Conservation (phyloP, 1,284 basidiomycete genomes). For the Leccinum griseonigrum region DNA sequence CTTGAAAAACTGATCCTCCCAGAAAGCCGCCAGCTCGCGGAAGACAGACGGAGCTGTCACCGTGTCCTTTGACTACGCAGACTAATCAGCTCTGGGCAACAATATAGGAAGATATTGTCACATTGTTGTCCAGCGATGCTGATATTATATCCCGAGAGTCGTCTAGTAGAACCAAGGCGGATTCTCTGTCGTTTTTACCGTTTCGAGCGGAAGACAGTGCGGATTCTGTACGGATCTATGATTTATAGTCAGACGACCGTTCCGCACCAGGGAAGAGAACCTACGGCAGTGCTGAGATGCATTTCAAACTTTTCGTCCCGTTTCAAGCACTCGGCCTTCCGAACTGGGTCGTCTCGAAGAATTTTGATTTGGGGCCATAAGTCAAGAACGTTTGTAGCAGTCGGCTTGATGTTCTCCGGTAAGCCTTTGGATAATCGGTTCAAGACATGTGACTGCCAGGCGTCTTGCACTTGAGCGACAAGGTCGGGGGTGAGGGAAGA, state of each 20-base stretch:
- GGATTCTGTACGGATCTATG: constrained; percentile 50
- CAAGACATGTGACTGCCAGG: constrained; percentile 66
- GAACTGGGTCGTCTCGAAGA: constrained; percentile 50
- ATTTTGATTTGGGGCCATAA: constrained; percentile 54
- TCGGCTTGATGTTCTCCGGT: constrained; percentile 44
- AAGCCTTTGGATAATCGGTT: constrained; percentile 62
- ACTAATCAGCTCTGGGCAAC: constrained; percentile 9
- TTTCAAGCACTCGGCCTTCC: constrained; percentile 68
- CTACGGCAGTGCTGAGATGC: constrained; percentile 74
- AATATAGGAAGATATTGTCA: constrained; percentile 30
- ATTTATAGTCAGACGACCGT: constrained; percentile 14
- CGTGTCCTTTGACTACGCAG: constrained; percentile 66
- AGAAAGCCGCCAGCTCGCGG: constrained; percentile 81
- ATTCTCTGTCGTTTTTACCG: constrained; percentile 41
- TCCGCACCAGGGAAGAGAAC: constrained; percentile 27
- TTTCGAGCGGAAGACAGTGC: constrained; percentile 49
- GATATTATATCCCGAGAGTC: constrained; percentile 76
- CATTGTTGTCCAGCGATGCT: constrained; percentile 73
- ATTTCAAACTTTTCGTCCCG: constrained; percentile 91
- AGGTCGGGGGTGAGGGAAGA: constrained; percentile 58
- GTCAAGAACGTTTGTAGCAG: constrained; percentile 47
- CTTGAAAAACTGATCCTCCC: constrained; percentile 90
- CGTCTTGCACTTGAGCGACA: constrained; percentile 55
- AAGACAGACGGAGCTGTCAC: constrained; percentile 89
- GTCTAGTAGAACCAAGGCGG: constrained; percentile 66